phyloP scores from a whole-genome alignment of 2,329 filamentous ascomycete species.

The Penicillium aurantiogriseum region DNA sequence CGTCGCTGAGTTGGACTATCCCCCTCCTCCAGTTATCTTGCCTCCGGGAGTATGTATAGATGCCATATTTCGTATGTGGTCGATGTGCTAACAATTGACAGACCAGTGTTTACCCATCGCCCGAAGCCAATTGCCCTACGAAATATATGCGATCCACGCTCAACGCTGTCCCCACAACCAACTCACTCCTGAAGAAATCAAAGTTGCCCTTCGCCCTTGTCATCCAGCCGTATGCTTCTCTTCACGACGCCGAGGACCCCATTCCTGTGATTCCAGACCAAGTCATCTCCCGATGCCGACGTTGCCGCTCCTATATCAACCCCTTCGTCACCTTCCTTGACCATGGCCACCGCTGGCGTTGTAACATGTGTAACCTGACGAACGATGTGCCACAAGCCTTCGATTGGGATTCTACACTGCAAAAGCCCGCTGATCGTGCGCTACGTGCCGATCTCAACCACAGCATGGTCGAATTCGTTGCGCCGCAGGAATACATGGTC shows the following conservation, averaged over 20 bases:
- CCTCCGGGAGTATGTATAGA: constrained; percentile 76
- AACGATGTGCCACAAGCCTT: constrained; percentile 99
- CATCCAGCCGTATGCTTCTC: constrained; percentile 89
- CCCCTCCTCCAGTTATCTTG: constrained; percentile 85
- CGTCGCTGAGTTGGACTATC: constrained; percentile 84
- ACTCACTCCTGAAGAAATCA: constrained; percentile 93
- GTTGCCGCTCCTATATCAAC: constrained; percentile 97
- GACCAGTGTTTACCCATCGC: constrained; percentile 88
- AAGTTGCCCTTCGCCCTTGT: constrained; percentile 92
- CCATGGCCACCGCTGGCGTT: constrained; percentile 95
- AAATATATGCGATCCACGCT: constrained; percentile 95
- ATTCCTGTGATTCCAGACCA: constrained; percentile 94
- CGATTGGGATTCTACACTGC: constrained; percentile 91
- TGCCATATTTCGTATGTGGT: not conserved
- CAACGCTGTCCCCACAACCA: constrained; percentile 88
- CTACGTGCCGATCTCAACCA: constrained; percentile 90
- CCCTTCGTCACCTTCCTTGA: constrained; percentile 95
- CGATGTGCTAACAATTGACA: constrained; percentile 49
- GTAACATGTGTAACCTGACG: constrained; percentile 99
- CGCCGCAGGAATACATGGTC: constrained; percentile 99
- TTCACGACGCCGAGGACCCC: constrained; percentile 88
- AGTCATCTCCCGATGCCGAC: constrained; percentile 92
- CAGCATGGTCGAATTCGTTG: constrained; percentile 95
- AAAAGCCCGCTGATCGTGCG: constrained; percentile 90
- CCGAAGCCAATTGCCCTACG: constrained; percentile 83